Percentiles rank a stretch among this genome's conserved stretches.
Evolutionary conservation across 257 asterid genomes (phyloP).

Genomic region (Ilex aquifolium): DNA sequence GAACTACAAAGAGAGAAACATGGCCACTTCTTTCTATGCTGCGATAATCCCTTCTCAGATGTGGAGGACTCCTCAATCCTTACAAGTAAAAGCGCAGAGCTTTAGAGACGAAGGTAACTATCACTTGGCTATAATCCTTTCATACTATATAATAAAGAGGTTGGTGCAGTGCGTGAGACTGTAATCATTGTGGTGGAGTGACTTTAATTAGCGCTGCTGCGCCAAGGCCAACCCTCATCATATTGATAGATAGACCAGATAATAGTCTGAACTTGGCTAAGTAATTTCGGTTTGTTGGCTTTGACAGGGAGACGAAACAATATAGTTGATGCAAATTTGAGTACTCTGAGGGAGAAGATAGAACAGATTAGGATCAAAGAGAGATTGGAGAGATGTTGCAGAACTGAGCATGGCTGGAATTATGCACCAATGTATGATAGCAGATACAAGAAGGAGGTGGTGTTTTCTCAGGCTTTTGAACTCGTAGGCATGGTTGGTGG

Average conservation of each 20-base stretch:
- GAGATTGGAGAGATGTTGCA: slow-evolving; percentile 33
- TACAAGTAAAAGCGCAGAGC: slow-evolving; percentile 31
- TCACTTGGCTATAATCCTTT: background rate
- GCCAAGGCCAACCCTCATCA: too few species aligned
- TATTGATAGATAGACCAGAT: background rate
- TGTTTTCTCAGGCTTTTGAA: slow-evolving; percentile 15
- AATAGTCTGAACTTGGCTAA: background rate
- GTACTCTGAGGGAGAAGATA: slow-evolving; percentile 36
- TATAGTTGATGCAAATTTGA: slow-evolving; percentile 37
- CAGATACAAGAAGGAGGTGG: slow-evolving; percentile 3
- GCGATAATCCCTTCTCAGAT: slow-evolving; percentile 15
- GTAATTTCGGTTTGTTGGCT: background rate
- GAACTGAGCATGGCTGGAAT: slow-evolving; percentile 28
- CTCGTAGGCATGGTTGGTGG: slow-evolving; percentile 20
- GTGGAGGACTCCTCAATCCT: slow-evolving; percentile 7
- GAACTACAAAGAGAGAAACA: background rate
- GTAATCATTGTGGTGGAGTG: too few species aligned
- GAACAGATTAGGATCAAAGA: slow-evolving; percentile 37
- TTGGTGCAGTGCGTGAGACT: too few species aligned
- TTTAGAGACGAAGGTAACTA: slow-evolving; percentile 30
- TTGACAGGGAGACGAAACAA: slow-evolving; percentile 29
- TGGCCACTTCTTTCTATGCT: slow-evolving; percentile 13
- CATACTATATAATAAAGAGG: background rate
- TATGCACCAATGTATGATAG: slow-evolving; percentile 5
- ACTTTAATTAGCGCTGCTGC: too few species aligned